Conservation (phyloP, 768 basidiomycete genomes). For the Hemileccinum rubropunctum region DNA sequence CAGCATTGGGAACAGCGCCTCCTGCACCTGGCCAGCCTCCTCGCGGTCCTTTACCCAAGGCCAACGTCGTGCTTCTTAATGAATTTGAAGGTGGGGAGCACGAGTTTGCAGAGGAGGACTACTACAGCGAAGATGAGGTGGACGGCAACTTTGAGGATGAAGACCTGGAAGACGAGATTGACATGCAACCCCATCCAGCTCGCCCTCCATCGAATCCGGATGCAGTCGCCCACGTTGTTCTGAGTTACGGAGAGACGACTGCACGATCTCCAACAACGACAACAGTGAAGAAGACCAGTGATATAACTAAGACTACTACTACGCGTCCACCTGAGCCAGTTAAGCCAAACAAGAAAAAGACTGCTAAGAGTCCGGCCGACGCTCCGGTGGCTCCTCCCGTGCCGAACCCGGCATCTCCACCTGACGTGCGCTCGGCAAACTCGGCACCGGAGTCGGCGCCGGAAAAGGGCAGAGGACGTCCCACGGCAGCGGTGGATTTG, state of each 20-base stretch:
- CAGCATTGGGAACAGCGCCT: slow-evolving; percentile 30
- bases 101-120: slow-evolving; percentile 40
- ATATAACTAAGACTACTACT: slow-evolving; percentile 31
- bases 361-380: slow-evolving; percentile 19
- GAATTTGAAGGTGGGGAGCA: slow-evolving; percentile 37
- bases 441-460: slow-evolving; percentile 33
- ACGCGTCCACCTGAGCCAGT: slow-evolving; percentile 21
- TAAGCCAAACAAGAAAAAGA: slow-evolving; percentile 44
- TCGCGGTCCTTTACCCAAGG: slow-evolving; percentile 30
- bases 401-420: slow-evolving; percentile 26
- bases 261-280: slow-evolving; percentile 13
- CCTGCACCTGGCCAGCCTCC: slow-evolving; percentile 32
- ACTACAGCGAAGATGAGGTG: slow-evolving; percentile 47
- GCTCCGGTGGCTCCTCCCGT: slow-evolving; percentile 25
- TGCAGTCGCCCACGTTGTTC: slow-evolving; percentile 37
- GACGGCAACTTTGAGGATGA: slow-evolving; percentile 43
- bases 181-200: slow-evolving; percentile 25
- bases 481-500: slow-evolving; percentile 33
- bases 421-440: slow-evolving; percentile 22
- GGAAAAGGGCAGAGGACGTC: slow-evolving; percentile 33
- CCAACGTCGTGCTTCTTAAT: slow-evolving; percentile 39
- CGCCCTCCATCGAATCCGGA: slow-evolving; percentile 22
- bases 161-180: slow-evolving; percentile 32
- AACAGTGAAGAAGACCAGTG: slow-evolving; percentile 6
- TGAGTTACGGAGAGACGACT: slow-evolving; percentile 38